These are phyloP conservation scores for Solanum clarkiae DNA, from an alignment of 257 asterid genomes.

Conservation along the genomic window DNA sequence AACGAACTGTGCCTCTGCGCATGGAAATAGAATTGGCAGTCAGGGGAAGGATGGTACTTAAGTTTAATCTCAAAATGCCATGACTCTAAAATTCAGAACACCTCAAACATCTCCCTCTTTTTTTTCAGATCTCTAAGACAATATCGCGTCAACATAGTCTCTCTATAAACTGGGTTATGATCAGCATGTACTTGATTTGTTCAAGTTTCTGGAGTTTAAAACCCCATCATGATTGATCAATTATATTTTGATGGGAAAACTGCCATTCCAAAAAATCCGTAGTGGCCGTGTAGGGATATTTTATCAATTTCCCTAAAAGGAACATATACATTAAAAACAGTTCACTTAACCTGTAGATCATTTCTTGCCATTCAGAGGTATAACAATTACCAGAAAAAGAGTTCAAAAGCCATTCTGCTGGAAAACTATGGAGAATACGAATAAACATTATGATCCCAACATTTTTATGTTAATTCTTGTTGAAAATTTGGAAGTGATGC, in stretches of 20 bases:
- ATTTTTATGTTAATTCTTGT: neutral
- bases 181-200: neutral
- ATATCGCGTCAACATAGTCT: neutral
- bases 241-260: conserved; percentile 1
- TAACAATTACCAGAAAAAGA: neutral
- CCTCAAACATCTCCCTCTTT: neutral
- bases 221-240: conserved; percentile 14
- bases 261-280: neutral
- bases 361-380: neutral
- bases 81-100: neutral
- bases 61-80: neutral
- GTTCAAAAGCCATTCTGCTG: neutral
- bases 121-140: neutral
- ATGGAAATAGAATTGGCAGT: neutral
- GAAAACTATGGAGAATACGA: neutral
- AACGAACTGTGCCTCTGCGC: neutral
- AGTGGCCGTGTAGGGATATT: conserved; percentile 1
- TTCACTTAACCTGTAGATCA: conserved; percentile 7
- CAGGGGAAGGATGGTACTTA: neutral
- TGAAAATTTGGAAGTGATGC: neutral
- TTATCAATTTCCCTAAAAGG: conserved; percentile 3
- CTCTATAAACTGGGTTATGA: neutral
- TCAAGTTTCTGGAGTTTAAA: neutral
- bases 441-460: neutral
- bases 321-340: neutral